Evolutionary conservation across 176 grass and related monocot species (phyloP).

Genomic region (Rhynchospora tenuis): DNA sequence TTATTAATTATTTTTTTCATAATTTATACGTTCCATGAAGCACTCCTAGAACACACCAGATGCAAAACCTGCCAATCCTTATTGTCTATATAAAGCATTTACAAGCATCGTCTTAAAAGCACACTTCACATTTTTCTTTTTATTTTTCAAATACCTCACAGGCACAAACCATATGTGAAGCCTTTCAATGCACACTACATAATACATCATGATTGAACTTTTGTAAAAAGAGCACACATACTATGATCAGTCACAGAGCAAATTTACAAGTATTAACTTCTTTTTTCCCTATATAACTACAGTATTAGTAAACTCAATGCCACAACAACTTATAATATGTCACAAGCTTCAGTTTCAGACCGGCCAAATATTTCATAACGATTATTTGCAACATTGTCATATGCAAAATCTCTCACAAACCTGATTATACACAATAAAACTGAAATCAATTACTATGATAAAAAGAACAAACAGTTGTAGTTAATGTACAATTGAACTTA

Average conservation of each 20-base stretch:
- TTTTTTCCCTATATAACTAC: background rate
- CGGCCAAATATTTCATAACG: constrained; percentile 65
- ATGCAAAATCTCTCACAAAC: constrained; percentile 78
- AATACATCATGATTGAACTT: background rate
- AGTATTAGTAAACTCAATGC: background rate
- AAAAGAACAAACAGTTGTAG: background rate
- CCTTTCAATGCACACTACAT: background rate
- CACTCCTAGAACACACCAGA: too few relatives aligned
- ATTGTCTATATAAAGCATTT: too few relatives aligned
- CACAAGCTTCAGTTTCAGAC: constrained; percentile 67
- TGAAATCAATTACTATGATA: background rate
- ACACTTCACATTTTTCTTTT: background rate
- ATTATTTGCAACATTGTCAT: constrained; percentile 74
- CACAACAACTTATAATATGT: constrained; percentile 43
- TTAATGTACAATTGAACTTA: background rate
- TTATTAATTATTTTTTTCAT: background rate
- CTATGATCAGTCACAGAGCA: background rate
- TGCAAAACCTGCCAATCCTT: too few relatives aligned
- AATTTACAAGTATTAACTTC: background rate
- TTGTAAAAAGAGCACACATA: background rate
- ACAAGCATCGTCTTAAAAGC: too few relatives aligned
- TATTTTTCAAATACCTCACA: background rate
- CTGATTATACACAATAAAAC: constrained; percentile 19
- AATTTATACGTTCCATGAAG: background rate
- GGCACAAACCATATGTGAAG: background rate